These are phyloP conservation scores for Yamadazyma triangularis DNA, from an alignment of 1,139 yeast species.

Conservation along the genomic window DNA sequence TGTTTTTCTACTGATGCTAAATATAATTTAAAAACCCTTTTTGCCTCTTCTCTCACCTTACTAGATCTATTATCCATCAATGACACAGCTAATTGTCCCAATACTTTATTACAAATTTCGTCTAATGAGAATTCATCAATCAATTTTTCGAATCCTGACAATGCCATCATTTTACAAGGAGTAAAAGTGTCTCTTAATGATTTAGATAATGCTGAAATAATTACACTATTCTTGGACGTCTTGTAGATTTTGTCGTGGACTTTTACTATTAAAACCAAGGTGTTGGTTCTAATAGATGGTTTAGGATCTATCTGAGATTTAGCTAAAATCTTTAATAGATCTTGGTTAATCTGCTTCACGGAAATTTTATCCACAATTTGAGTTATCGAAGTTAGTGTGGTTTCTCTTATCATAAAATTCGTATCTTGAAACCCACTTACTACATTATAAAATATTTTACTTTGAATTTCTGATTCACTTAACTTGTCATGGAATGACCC, in stretches of 20 bases:
- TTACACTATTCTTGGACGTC: constrained; percentile 60
- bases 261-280: constrained; percentile 70
- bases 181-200: constrained; percentile 77
- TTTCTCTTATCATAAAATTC: constrained; percentile 73
- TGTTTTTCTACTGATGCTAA: constrained; percentile 61
- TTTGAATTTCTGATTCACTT: constrained; percentile 61
- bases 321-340: constrained; percentile 74
- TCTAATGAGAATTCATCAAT: constrained; percentile 66
- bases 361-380: constrained; percentile 62
- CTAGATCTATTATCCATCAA: constrained; percentile 65
- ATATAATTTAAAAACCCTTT: constrained; percentile 58
- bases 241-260: constrained; percentile 63
- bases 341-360: constrained; percentile 83
- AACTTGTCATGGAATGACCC: constrained; percentile 51
- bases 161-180: constrained; percentile 74
- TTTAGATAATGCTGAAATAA: constrained; percentile 83
- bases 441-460: constrained; percentile 62
- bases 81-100: constrained; percentile 83
- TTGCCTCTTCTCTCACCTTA: constrained; percentile 72
- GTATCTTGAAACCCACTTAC: constrained; percentile 83
- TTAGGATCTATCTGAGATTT: constrained; percentile 83
- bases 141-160: constrained; percentile 66
- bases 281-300: constrained; percentile 81
- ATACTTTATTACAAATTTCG: constrained; percentile 74
- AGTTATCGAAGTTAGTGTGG: constrained; percentile 70